Evolutionary conservation across 805 yeast genomes (phyloP).

Genomic region (Torulaspora quercuum): DNA sequence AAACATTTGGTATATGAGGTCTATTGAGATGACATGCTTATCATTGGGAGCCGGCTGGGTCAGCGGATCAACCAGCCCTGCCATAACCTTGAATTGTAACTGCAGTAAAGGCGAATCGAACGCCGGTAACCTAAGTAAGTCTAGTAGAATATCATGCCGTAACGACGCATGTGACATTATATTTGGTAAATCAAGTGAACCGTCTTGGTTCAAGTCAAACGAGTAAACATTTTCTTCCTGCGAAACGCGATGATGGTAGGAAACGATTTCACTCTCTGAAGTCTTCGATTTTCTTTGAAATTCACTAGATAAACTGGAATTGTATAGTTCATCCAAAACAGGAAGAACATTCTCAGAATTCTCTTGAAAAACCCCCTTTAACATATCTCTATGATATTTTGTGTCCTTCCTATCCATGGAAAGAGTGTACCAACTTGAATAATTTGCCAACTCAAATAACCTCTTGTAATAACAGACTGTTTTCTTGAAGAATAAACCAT

Average conservation of each 20-base stretch:
- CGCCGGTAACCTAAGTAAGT: constrained; percentile 18
- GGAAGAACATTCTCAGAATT: neutral
- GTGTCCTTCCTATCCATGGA: too few relatives aligned
- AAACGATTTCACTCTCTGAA: neutral
- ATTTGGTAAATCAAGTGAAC: constrained; percentile 21
- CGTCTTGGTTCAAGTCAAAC: constrained; percentile 25
- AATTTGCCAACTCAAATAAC: constrained; percentile 7
- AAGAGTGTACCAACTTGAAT: constrained; percentile 13
- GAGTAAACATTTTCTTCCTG: constrained; percentile 21
- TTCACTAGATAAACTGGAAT: neutral
- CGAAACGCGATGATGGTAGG: constrained; percentile 11
- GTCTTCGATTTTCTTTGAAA: neutral
- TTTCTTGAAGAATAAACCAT: constrained; percentile 10
- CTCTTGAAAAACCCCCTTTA: neutral
- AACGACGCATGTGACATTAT: constrained; percentile 23
- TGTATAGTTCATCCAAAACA: constrained; percentile 3
- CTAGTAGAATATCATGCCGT: constrained; percentile 27
- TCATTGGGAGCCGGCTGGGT: constrained; percentile 68
- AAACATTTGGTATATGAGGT: constrained; percentile 50
- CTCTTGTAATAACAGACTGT: constrained; percentile 16
- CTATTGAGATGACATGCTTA: constrained; percentile 50
- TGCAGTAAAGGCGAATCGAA: constrained; percentile 22
- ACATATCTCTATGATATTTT: neutral
- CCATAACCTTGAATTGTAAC: constrained; percentile 31
- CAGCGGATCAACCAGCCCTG: constrained; percentile 54